Evolutionary conservation across 208 protist genomes (phyloP), one percentile per base, ranked within the genome.

Genomic region (Vickermania ingenoplastis): DNA sequence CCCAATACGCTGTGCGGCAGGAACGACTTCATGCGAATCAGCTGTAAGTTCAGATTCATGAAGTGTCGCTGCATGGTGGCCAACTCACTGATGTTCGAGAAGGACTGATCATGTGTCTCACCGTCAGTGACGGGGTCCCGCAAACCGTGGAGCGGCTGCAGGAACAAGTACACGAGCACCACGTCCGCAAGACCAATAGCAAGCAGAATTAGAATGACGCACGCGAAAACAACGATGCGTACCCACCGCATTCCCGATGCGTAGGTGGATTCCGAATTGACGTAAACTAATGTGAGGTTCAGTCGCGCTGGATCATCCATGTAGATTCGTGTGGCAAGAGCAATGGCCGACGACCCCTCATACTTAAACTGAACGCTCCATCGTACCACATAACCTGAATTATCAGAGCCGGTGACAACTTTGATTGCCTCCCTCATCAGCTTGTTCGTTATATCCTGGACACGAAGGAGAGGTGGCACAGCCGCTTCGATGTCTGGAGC

Each of bases 21-120:
- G 51, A 83, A 79, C 23, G 61, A 57, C 61, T 79, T 86, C 76
- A 86, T 81, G 27, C 65, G 71, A 64, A 79, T 75, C 0, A 86
- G 62, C 65, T 83, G 66, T 21, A 41, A 17, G 59, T 77, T 81
- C 64, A 86, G 68, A 4, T 69, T 66, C 27, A 41, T 31, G n/a
- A 86, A 83, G 57, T 82, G 17, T 31, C 50, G 31, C 58, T 83
- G 79, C 70, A 86, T 81, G 14, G 61, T 56, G 2, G 73, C 66
- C 2, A 86, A 49, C 54, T 86, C 79, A n/a, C 56, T 70, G 23
- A 86, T 56, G 2, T 79, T 26, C 11, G 70, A 73, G 14, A 69
- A 49, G 27, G 51, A 58, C 24, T 52, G 0, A 13, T 62, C 55
- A 50, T 28, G 27, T 21, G 63, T 52, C 30, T 59, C 67, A 60